Base-by-base conservation (phyloP, 441 rosid species). In the Jatropha multifida region DNA sequence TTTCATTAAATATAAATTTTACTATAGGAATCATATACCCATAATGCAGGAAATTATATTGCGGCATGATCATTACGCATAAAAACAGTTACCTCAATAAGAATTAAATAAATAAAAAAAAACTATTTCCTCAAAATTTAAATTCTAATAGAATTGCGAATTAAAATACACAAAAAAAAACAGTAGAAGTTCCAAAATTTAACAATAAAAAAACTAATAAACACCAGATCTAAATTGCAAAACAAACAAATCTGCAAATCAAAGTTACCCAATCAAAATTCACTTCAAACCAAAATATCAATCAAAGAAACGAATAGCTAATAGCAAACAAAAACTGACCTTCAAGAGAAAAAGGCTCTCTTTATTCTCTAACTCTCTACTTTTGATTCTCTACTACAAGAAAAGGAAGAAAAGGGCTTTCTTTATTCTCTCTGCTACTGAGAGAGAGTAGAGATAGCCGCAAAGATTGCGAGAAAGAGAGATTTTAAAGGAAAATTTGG, bases 211-310 rank as follows among this genome's bases (percentile, higher is more conserved):
- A 54, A 17, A 40, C 56, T 32, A 32, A 32, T 32, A 32, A 32
- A 32, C 32, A 32, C 32, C 32, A 66, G 77, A 74, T 74, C 71
- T 41, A 74, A 74, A 56, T 74, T 27, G 18, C 52, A 74, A 41
- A 41, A 18, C 14, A 54, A 52, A 20, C 52, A 23, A 56, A 27
- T 40, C 51, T 14, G 62, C 51, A 46, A 49, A 18, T 3, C 18
- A 68, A 48, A 58, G 58, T 3, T 59, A 23, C 14, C 62, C 27
- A 71, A 42, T 51, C 23, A 37, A 20, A 3, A 54, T 26, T 13
- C n/a, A 54, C 18, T 15, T 7, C 27, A 73, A 37, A 48, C 11
- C 3, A 59, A 65, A 10, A 6, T 7, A 27, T 9, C 20, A 9
- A 46, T 13, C 17, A 27, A 27, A 60, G 0, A 51, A 37, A 46